Conservation (phyloP, 768 basidiomycete species). For the Mycena venus region DNA sequence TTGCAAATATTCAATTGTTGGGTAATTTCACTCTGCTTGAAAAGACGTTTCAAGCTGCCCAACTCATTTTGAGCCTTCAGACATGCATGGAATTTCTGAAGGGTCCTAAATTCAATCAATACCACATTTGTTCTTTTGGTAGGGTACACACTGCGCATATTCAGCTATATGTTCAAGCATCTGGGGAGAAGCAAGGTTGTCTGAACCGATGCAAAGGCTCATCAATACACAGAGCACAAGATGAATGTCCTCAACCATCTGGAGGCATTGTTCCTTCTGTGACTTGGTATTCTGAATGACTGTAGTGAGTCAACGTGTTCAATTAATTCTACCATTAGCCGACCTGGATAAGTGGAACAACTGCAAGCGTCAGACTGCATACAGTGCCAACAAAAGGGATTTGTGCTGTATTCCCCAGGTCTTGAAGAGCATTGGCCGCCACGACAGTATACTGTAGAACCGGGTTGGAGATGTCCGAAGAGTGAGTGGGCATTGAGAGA, state of each 20-base stretch:
- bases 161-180: neutral
- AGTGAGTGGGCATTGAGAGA: too few species aligned
- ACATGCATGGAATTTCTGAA: neutral
- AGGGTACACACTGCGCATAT: neutral
- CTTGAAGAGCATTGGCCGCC: neutral
- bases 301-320: neutral
- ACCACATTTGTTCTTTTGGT: neutral
- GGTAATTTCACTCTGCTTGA: neutral
- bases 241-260: neutral
- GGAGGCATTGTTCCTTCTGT: neutral
- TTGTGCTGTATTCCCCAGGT: neutral
- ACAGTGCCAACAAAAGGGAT: neutral
- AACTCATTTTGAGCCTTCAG: neutral
- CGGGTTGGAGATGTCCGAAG: neutral
- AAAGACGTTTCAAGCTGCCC: neutral
- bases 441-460: neutral
- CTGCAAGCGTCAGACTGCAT: neutral
- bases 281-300: neutral
- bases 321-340: too few species aligned
- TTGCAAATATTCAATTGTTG: neutral
- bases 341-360: neutral
- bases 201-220: neutral
- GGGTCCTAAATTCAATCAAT: neutral
- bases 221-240: neutral
- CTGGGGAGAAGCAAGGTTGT: neutral